These are phyloP conservation scores for Stevia rebaudiana DNA, from an alignment of 140 eudicot species.

Conservation along the genomic window DNA sequence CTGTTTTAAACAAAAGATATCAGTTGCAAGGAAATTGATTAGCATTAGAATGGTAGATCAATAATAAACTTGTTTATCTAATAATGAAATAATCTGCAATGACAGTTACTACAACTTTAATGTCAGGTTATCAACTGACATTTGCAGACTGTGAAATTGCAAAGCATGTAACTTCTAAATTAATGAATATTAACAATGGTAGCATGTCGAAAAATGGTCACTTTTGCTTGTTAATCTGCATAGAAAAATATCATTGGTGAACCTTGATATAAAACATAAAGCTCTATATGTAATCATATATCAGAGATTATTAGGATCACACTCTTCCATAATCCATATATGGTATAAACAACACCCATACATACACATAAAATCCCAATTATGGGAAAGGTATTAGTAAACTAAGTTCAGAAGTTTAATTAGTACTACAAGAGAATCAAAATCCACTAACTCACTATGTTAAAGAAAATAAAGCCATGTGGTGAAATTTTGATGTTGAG, in stretches of 20 bases:
- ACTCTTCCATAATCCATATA: not conserved
- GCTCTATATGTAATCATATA: too few species aligned
- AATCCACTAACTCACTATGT: not conserved
- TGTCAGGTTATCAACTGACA: constrained; percentile 6
- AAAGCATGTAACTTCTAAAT: not conserved
- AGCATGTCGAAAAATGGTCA: not conserved
- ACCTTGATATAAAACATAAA: not conserved
- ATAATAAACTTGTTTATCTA: constrained; percentile 10
- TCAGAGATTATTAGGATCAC: not conserved
- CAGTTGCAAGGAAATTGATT: not conserved
- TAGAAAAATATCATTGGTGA: not conserved
- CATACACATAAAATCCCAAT: too few species aligned
- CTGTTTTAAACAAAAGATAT: constrained; percentile 35
- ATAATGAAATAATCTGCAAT: constrained; percentile 1
- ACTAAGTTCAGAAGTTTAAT: not conserved
- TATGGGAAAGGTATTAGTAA: too few species aligned
- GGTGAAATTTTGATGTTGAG: not conserved
- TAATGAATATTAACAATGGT: not conserved
- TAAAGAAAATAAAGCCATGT: not conserved
- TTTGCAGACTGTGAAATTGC: not conserved
- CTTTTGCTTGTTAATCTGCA: constrained; percentile 5
- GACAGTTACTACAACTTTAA: not conserved
- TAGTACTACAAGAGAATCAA: not conserved
- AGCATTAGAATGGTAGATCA: not conserved
- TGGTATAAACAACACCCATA: too few species aligned